Base-by-base conservation (phyloP, 768 basidiomycete genomes). In the Mycena chlorophos region DNA sequence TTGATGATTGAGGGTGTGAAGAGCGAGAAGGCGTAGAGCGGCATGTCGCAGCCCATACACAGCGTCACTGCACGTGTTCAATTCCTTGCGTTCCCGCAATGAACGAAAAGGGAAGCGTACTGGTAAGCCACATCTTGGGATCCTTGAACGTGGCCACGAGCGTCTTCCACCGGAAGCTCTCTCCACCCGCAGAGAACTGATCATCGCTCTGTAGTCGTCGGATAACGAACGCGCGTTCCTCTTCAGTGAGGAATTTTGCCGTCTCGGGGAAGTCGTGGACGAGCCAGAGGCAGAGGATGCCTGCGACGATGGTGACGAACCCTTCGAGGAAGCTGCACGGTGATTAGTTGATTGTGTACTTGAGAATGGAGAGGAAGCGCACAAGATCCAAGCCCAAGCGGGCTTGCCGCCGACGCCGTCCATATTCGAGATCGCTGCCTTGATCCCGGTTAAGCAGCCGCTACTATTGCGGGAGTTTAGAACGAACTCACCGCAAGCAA, bases 241-340 rank as follows among this genome's bases (percentile, higher is more conserved):
- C 67, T 29, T 83, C 78, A 5, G 76, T 81, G 34, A 92, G 72
- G 69, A 91, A 92, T 55, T 76, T 84, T 1, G 89, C 87, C 0
- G 78, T 83, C 51, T 89, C 87, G 1, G 90, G 88, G 66, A 91
- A 91, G 68, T 91, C 89, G 62, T 87, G 80, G 20, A 93, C 79
- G 47, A 91, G 69, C 80, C 84, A 91, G 73, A 80, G 91, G 0
- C 88, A 87, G 3, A 75, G 75, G 6, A 82, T 49, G 8, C 82
- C 82, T 40, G 79, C 76, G 2, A 87, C 22, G 29, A 91, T 73
- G 0, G 90, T 91, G 30, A 82, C 73, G 37, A 89, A 70, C 2
- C 90, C 90, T 68, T 89, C 88, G 3, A 91, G 66, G 54, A 90
- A 88, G 66, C 88, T 88, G 55, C 85, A 86, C 84, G 87, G 6